These are phyloP conservation scores for Corylus americana DNA, from an alignment of 306 rosid species.

Conservation along the genomic window DNA sequence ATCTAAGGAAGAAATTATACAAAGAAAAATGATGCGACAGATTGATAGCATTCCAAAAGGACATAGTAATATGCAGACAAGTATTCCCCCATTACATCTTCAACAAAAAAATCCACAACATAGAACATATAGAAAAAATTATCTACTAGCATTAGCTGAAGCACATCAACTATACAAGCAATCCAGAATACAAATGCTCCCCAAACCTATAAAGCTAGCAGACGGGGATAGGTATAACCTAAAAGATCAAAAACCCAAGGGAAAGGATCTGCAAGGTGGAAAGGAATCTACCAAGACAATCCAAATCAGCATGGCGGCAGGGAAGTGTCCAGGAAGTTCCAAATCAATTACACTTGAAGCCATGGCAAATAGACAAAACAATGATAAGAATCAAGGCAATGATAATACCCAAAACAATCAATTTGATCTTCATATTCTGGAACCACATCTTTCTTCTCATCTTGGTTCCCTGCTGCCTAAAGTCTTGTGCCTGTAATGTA, in stretches of 20 bases:
- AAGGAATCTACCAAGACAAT: conserved; percentile 2
- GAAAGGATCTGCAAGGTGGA: not conserved
- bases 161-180: conserved; percentile 23
- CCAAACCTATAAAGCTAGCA: conserved; percentile 27
- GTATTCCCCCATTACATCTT: conserved; percentile 26
- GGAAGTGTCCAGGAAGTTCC: not conserved
- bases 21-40: not conserved
- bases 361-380: conserved; percentile 67
- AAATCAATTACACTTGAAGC: conserved; percentile 47
- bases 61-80: conserved; percentile 16
- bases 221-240: conserved; percentile 24
- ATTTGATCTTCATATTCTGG: conserved; percentile 88
- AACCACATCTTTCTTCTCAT: conserved; percentile 92
- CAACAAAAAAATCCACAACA: conserved; percentile 15
- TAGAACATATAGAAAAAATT: conserved; percentile 14
- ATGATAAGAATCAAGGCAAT: conserved; percentile 57
- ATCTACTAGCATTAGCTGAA: conserved; percentile 26
- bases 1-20: not conserved
- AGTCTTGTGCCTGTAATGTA: conserved; percentile 78
- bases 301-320: not conserved
- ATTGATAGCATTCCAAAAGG: conserved; percentile 10
- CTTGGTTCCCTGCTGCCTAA: conserved; percentile 68
- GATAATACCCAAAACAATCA: conserved; percentile 64
- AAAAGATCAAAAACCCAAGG: conserved; percentile 16
- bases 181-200: conserved; percentile 27